Base-by-base conservation (phyloP, 352 stramenopile genomes). In the Phytophthora multivora region DNA sequence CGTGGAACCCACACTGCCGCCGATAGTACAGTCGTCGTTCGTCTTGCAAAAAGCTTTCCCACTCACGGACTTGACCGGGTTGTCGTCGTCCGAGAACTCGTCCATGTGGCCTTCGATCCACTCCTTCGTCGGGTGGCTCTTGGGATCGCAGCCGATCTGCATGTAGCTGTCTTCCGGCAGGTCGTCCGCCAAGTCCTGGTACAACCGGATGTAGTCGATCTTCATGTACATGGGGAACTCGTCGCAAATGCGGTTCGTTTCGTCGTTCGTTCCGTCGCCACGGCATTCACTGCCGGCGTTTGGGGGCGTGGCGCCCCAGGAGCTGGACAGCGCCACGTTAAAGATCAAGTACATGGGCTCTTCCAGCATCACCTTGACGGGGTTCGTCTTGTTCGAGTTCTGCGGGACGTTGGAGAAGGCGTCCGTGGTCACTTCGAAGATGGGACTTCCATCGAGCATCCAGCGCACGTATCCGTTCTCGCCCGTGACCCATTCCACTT, bases 311-410 rank as follows among this genome's bases (percentile, higher is more conserved):
- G 76, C 61, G 51, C 78, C 91, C 95, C 95, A 98, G 19, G 90
- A 84, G 12, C 73, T 83, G 6, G 89, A 97, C 15, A 98, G 71
- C 4, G 93, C 93, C 8, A 97, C 96, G 76, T 98, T 98, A 43
- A 98, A 77, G 38, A 98, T 86, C 19, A 98, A 49, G 61, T 97
- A 97, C 79, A 96, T 97, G 5, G 95, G 95, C 66, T 98, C 95
- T 45, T 93, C 80, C 10, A 91, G 48, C 80, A 88, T 87, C 18
- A 89, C 56, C 47, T 89, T 91, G 16, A 73, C 60, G 2, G 80
- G 79, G 26, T 91, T 91, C 6, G 42, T 56, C 13, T 69, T 83
- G 23, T 58, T 62, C 0, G 28, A 35, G 51, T 83, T 75, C 50
- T 90, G 82, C 13, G 80, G 76, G 0, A 85, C 69, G 5, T 87